These are phyloP conservation scores for Hygrocybe punicea DNA, from an alignment of 768 basidiomycete species.

Conservation along the genomic window DNA sequence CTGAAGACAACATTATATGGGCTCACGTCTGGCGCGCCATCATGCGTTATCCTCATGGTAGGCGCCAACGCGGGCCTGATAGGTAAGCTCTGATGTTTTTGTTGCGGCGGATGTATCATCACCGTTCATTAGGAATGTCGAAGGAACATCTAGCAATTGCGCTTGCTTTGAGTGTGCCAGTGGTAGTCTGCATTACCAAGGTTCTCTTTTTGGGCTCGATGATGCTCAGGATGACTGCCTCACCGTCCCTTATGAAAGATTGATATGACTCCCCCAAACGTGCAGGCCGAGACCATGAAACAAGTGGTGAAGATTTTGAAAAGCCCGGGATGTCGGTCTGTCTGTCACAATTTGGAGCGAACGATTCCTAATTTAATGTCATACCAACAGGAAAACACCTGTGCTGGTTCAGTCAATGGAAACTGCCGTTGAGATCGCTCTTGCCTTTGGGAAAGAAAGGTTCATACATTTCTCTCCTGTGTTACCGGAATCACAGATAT, in stretches of 20 bases:
- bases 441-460: constrained; percentile 71
- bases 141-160: constrained; percentile 97
- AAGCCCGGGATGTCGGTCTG: constrained; percentile 87
- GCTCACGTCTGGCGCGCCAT: constrained; percentile 89
- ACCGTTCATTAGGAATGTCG: constrained; percentile 62
- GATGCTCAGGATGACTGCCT: neutral
- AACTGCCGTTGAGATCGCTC: constrained; percentile 73
- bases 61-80: constrained; percentile 92
- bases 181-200: constrained; percentile 94
- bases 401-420: constrained; percentile 83
- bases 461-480: constrained; percentile 28
- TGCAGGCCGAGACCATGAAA: constrained; percentile 85
- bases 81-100: neutral
- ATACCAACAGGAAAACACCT: constrained; percentile 60
- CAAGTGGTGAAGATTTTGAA: constrained; percentile 90
- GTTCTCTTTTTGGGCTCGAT: constrained; percentile 35
- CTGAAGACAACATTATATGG: constrained; percentile 93
- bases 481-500: neutral
- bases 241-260: constrained; percentile 46
- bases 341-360: neutral
- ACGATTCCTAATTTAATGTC: neutral
- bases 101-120: neutral
- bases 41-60: constrained; percentile 88
- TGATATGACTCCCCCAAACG: constrained; percentile 95
- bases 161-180: constrained; percentile 87